Conservation (phyloP, 116 monocot genomes). For the Thalassia testudinum region DNA sequence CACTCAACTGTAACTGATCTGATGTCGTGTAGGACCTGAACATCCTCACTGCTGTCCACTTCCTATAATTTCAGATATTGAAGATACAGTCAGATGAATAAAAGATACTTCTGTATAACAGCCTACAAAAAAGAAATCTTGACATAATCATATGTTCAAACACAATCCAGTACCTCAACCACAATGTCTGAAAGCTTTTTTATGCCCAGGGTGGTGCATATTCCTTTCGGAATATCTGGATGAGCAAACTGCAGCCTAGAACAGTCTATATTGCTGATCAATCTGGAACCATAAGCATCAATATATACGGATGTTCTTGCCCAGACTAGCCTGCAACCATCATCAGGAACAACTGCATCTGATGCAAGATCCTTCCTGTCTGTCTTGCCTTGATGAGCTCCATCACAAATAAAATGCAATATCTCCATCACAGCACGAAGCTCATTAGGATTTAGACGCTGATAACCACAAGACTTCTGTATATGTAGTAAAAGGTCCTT, state of each 20-base stretch:
- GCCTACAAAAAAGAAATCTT: too few species aligned
- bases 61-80: conserved; percentile 25
- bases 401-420: conserved; percentile 71
- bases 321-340: conserved; percentile 89
- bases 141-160: not conserved
- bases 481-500: conserved; percentile 57
- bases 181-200: conserved; percentile 82
- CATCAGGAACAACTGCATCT: conserved; percentile 81
- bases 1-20: conserved; percentile 29
- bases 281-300: conserved; percentile 57
- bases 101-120: too few species aligned
- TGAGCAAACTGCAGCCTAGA: conserved; percentile 82
- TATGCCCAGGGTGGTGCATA: conserved; percentile 49
- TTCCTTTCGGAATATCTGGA: conserved; percentile 60
- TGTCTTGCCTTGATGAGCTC: conserved; percentile 12
- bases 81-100: too few species aligned
- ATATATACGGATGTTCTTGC: conserved; percentile 81
- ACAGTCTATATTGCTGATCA: conserved; percentile 60
- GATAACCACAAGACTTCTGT: conserved; percentile 82
- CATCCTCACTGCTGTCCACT: conserved; percentile 37
- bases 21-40: conserved; percentile 42
- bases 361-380: conserved; percentile 19
- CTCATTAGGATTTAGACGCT: conserved; percentile 93
- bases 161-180: conserved; percentile 43
- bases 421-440: conserved; percentile 89